Evolutionary conservation across 768 basidiomycete species (phyloP), one percentile per base, ranked within the genome.

Genomic region (Leccinum uliginosum): DNA sequence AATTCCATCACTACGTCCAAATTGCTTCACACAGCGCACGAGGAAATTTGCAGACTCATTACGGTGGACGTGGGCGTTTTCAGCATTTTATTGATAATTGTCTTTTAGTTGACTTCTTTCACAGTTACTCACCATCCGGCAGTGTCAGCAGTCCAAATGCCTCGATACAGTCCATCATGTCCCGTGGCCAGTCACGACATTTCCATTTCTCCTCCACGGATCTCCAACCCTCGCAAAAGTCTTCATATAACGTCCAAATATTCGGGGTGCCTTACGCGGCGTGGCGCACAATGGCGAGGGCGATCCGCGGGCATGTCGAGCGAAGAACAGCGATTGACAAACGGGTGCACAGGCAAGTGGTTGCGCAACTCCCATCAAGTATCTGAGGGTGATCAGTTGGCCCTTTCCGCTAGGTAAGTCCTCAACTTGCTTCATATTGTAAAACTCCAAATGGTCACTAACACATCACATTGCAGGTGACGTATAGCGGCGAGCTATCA

Each of bases 241-340:
- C 92, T 11, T 87, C 86, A 15, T 62, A 83, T 15, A 72, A 75
- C 30, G 71, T 89, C 47, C 87, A 87, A 73, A 75, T 97, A 44
- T 92, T 86, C 65, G 89, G 91, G 52, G 85, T 91, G 54, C 89
- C 86, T 10, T 98, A 98, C 68, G 98, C 94, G 6, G 97, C n/a
- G n/a, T n/a, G n/a, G n/a, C n/a, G n/a, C n/a, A n/a, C n/a, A n/a
- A n/a, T n/a, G n/a, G n/a, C n/a, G n/a, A n/a, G n/a, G n/a, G n/a
- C n/a, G n/a, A n/a, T n/a, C n/a, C n/a, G n/a, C n/a, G n/a, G n/a
- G n/a, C n/a, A n/a, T n/a, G n/a, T n/a, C n/a, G n/a, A n/a, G n/a
- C n/a, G n/a, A n/a, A n/a, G n/a, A n/a, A n/a, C n/a, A n/a, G n/a
- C n/a, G n/a, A n/a, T n/a, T n/a, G n/a, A n/a, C n/a, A n/a, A n/a